Percentiles rank a stretch among this genome's conserved stretches.
Conservation (phyloP, 2,329 filamentous ascomycete species). For the Hypoxylon sp. region DNA sequence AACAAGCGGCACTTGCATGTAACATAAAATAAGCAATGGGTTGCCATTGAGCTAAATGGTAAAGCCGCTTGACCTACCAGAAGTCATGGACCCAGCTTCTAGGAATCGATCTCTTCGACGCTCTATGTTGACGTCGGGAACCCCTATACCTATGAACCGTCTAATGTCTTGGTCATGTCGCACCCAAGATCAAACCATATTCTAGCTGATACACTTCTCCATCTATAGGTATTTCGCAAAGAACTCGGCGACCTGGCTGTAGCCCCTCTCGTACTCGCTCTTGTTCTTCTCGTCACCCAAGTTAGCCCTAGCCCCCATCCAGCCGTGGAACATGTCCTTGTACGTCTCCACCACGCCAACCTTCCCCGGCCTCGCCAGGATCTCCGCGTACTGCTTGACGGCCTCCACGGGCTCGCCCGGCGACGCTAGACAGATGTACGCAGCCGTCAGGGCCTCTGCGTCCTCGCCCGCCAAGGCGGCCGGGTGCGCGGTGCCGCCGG, state of each 20-base stretch:
- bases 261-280: conserved; percentile 63
- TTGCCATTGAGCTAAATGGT: not conserved
- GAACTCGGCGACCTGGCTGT: conserved; percentile 58
- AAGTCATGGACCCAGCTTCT: no score
- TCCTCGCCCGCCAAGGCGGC: conserved; percentile 14
- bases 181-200: not conserved
- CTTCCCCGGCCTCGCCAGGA: conserved; percentile 56
- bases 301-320: conserved; percentile 67
- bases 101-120: no score
- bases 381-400: conserved; percentile 58
- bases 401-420: conserved; percentile 33
- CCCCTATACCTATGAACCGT: no score
- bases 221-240: conserved; percentile 56
- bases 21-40: not conserved
- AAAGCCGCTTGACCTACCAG: not conserved
- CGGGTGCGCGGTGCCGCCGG: conserved; percentile 24
- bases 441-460: conserved; percentile 24
- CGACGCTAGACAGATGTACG: conserved; percentile 25
- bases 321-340: conserved; percentile 61
- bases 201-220: not conserved
- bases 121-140: no score
- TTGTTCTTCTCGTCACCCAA: conserved; percentile 58
- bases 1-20: not conserved
- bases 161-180: not conserved
- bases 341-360: conserved; percentile 58